Conservation (phyloP, 2,329 filamentous ascomycete genomes). For the Fusarium sarcochroum region DNA sequence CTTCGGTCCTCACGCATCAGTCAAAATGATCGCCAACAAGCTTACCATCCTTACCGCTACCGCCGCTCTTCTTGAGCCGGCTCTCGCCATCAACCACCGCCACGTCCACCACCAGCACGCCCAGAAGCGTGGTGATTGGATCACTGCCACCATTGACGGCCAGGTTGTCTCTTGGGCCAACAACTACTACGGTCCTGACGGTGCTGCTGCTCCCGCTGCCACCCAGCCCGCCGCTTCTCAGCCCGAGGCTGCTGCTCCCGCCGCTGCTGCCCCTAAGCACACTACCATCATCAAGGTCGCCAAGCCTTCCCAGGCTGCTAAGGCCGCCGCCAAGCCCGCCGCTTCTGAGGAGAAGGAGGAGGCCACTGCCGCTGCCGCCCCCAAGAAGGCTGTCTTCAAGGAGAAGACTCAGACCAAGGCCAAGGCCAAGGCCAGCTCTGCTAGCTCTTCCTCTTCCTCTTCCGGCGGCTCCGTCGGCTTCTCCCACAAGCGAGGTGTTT, state of each 20-base stretch:
- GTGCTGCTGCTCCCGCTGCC: slow-evolving; percentile 43
- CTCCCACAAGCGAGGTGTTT: slow-evolving; percentile 73
- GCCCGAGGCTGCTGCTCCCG: slow-evolving; percentile 19
- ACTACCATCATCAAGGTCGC: slow-evolving; percentile 47
- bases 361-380: neutral
- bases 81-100: slow-evolving; percentile 59
- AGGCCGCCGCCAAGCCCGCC: slow-evolving; percentile 19
- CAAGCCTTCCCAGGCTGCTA: slow-evolving; percentile 36
- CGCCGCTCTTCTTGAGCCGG: slow-evolving; percentile 60
- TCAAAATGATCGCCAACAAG: slow-evolving; percentile 62
- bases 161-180: slow-evolving; percentile 58
- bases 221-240: slow-evolving; percentile 34
- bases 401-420: slow-evolving; percentile 17
- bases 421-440: slow-evolving; percentile 9
- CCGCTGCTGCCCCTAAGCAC: slow-evolving; percentile 22
- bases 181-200: slow-evolving; percentile 54
- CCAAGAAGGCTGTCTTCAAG: slow-evolving; percentile 23
- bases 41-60: slow-evolving; percentile 59
- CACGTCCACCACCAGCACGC: slow-evolving; percentile 56
- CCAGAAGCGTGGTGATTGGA: slow-evolving; percentile 54
- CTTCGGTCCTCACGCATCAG: slow-evolving; percentile 10
- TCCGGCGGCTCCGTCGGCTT: slow-evolving; percentile 41
- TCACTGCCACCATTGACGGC: slow-evolving; percentile 50
- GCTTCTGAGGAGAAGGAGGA: slow-evolving; percentile 14
- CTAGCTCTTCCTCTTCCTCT: neutral